Evolutionary conservation across 2,329 filamentous ascomycete species (phyloP).

Genomic region (Pestalotiopsis sp.): DNA sequence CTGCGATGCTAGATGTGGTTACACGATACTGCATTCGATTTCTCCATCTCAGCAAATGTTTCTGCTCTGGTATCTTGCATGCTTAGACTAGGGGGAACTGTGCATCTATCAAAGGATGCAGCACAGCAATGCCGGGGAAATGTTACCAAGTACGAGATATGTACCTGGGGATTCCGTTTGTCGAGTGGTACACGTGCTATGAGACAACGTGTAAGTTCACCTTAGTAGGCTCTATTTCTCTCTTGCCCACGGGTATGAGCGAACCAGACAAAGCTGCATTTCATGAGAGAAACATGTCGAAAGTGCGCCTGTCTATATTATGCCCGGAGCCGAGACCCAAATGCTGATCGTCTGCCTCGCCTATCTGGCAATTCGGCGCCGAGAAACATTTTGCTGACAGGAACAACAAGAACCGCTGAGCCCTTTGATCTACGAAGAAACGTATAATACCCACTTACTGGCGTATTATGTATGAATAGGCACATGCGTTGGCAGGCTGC

Average conservation of each 20-base stretch:
- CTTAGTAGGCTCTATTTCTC: background rate
- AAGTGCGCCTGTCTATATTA: background rate
- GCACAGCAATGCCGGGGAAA: too few species aligned
- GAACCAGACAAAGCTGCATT: background rate
- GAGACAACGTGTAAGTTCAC: background rate
- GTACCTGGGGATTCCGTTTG: too few species aligned
- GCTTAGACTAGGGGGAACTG: too few species aligned
- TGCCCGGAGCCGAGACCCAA: background rate
- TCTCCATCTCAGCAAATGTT: background rate
- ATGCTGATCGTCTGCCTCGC: background rate
- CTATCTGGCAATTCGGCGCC: too few species aligned
- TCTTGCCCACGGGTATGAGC: background rate
- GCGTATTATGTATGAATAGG: background rate
- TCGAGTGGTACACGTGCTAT: too few species aligned
- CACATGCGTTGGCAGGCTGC: background rate
- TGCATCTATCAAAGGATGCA: too few species aligned
- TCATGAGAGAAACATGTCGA: background rate
- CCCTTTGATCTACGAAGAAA: too few species aligned
- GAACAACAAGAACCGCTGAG: too few species aligned
- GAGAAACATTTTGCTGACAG: too few species aligned
- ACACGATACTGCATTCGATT: background rate
- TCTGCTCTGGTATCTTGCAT: too few species aligned
- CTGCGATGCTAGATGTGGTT: background rate
- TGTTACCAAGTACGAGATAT: too few species aligned
- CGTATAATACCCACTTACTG: too few species aligned